Conservation (phyloP, 2,329 filamentous ascomycete genomes). For the Chrysosporium keratinophilum region DNA sequence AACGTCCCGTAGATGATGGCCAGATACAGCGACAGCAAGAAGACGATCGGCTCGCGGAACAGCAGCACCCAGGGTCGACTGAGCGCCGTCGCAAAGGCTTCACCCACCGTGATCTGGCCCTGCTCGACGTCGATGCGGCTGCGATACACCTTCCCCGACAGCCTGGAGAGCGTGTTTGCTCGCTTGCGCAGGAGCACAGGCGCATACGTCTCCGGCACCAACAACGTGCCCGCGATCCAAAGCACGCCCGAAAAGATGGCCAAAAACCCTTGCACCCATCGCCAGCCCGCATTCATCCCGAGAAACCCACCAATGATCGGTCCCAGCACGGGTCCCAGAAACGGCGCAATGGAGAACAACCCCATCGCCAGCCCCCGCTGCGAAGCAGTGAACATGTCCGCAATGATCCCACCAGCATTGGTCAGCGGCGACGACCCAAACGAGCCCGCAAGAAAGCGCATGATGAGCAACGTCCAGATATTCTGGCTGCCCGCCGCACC, state of each 20-base stretch:
- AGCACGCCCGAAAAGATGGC: slow-evolving; percentile 51
- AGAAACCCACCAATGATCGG: slow-evolving; percentile 54
- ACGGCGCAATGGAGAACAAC: slow-evolving; percentile 22
- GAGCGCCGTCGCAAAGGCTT: slow-evolving; percentile 49
- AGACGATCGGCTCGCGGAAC: slow-evolving; percentile 59
- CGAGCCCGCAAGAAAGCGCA: slow-evolving; percentile 52
- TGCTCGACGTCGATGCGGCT: slow-evolving; percentile 43
- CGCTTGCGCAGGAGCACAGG: slow-evolving; percentile 47
- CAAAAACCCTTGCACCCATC: slow-evolving; percentile 53
- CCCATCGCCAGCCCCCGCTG: slow-evolving; percentile 46
- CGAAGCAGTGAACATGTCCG: slow-evolving; percentile 45
- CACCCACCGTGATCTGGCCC: slow-evolving; percentile 35
- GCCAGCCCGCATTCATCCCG: slow-evolving; percentile 50
- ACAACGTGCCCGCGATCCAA: slow-evolving; percentile 43
- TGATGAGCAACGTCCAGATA: slow-evolving; percentile 48
- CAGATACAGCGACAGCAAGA: slow-evolving; percentile 56
- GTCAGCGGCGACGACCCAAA: slow-evolving; percentile 50
- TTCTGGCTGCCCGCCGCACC: slow-evolving; percentile 46
- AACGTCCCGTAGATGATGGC: slow-evolving; percentile 42
- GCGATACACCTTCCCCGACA: slow-evolving; percentile 48
- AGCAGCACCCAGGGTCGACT: slow-evolving; percentile 58
- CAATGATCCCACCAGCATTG: slow-evolving; percentile 48
- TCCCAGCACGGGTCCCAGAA: slow-evolving; percentile 29
- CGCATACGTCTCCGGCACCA: slow-evolving; percentile 52
- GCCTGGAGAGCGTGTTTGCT: slow-evolving; percentile 42